Conservation (phyloP, 2,329 filamentous ascomycete species). For the Colletotrichum orchidophilum region DNA sequence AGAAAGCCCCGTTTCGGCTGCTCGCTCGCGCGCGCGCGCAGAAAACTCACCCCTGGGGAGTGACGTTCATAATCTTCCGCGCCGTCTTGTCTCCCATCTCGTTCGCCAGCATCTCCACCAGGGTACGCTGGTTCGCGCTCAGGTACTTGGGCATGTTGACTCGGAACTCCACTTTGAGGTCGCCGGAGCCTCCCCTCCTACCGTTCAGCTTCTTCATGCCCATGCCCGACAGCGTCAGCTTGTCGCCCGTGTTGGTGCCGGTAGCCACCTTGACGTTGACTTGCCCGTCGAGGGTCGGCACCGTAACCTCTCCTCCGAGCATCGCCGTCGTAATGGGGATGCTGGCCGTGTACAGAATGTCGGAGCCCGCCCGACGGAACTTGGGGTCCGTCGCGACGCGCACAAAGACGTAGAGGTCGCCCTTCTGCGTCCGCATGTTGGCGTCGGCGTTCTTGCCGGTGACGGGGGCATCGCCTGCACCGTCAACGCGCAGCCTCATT, state of each 20-base stretch:
- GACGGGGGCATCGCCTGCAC: slow-evolving; percentile 86
- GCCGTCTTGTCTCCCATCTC: slow-evolving; percentile 95
- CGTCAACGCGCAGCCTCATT: slow-evolving; percentile 86
- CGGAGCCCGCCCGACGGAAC: slow-evolving; percentile 86
- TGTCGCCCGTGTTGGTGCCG: slow-evolving; percentile 92
- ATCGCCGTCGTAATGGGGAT: slow-evolving; percentile 94
- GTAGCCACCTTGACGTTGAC: slow-evolving; percentile 92
- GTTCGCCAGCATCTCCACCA: slow-evolving; percentile 95
- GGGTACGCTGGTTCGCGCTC: slow-evolving; percentile 87
- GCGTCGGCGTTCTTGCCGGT: slow-evolving; percentile 75
- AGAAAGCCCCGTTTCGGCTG: neutral
- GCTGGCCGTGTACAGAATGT: slow-evolving; percentile 91
- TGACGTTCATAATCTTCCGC: slow-evolving; percentile 90
- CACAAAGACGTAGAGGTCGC: slow-evolving; percentile 92
- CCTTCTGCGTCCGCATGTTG: slow-evolving; percentile 72
- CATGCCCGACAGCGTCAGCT: slow-evolving; percentile 87
- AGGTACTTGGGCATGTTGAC: slow-evolving; percentile 96
- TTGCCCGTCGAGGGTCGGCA: slow-evolving; percentile 90
- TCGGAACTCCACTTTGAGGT: slow-evolving; percentile 93
- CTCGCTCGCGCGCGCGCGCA: neutral
- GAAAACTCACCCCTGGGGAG: slow-evolving; percentile 59
- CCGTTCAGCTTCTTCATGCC: slow-evolving; percentile 89
- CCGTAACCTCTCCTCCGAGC: slow-evolving; percentile 86
- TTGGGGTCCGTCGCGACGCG: slow-evolving; percentile 89
- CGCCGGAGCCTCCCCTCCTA: slow-evolving; percentile 75